Base-by-base conservation (phyloP, 305 asterid species). In the Fraxinus velutina region DNA sequence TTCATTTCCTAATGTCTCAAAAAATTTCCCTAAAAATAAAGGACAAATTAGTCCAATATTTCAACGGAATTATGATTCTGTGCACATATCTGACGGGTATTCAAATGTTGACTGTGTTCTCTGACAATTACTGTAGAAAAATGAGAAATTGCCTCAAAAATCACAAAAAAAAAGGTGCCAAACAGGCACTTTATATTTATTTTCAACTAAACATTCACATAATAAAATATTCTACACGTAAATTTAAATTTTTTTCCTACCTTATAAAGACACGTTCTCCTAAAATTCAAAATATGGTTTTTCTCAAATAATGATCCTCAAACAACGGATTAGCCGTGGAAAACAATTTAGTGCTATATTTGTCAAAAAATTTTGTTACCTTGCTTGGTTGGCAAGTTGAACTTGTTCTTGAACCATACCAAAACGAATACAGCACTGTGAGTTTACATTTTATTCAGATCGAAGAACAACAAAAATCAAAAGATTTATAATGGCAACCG, bases 401-500 rank as follows among this genome's bases (percentile, higher is more conserved):
- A 70, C 75, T n/a, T 50, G 60, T 50, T 50, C 60, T 50, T 12
- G 39, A 68, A 5, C 7, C 34, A 13, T 7, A 29, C 37, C 37
- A 70, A 30, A 70, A 30, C 75, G 42, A 70, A 68, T 30, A 5
- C 1, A 4, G 34, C 74, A 13, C 36, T 30, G 22, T 15, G 73
- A 64, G 33, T 64, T 2, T 21, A 64, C 73, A 66, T 27, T 66
- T 66, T 66, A 27, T 60, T 60, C 22, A 29, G 42, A 30, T 30
- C 75, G 75, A 27, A 29, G 74, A 68, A 30, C 24, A 6, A 15
- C 42, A 30, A 70, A 70, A 27, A 30, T 21, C 32, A 24, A 5
- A 12, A 30, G 39, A 70, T 13, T 22, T 8, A 73, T 37, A 21
- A 85, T 87, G 87, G 78, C 90, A 34, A 78, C 75, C 37, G 92